Evolutionary conservation across 2,329 filamentous ascomycete species (phyloP).

Genomic region (Thermomyces lanuginosus): DNA sequence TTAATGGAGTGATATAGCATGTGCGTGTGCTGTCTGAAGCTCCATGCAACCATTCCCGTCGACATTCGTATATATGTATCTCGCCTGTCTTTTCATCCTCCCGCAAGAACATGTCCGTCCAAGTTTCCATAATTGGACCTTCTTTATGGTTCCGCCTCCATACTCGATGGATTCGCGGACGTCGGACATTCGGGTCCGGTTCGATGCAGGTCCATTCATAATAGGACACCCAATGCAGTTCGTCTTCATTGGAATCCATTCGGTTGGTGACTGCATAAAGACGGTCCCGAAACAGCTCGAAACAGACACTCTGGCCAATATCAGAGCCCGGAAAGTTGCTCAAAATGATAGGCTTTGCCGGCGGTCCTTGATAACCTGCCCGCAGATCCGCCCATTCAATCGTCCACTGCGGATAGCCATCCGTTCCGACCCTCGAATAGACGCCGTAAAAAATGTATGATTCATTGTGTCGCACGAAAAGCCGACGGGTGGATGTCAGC

Average conservation of each 20-base stretch:
- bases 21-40: conserved; percentile 45
- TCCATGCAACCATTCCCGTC: conserved; percentile 49
- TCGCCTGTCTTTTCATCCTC: conserved; percentile 42
- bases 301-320: conserved; percentile 51
- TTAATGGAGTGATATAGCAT: conserved; percentile 41
- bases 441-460: conserved; percentile 51
- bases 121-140: conserved; percentile 57
- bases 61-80: conserved; percentile 48
- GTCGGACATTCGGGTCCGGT: conserved; percentile 29
- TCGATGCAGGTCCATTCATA: conserved; percentile 52
- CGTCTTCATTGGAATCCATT: conserved; percentile 44
- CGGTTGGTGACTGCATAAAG: conserved; percentile 58
- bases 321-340: conserved; percentile 46
- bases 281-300: conserved; percentile 49
- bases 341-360: conserved; percentile 33
- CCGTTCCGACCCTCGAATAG: conserved; percentile 37
- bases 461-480: conserved; percentile 52
- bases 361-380: conserved; percentile 23
- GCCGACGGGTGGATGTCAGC: conserved; percentile 34
- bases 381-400: conserved; percentile 38
- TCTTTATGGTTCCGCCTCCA: conserved; percentile 54
- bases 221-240: conserved; percentile 50
- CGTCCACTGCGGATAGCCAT: conserved; percentile 47
- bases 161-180: conserved; percentile 34
- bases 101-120: conserved; percentile 49